Evolutionary conservation across 1,284 basidiomycete genomes (phyloP).

Genomic region (Agroathelia rolfsii): DNA sequence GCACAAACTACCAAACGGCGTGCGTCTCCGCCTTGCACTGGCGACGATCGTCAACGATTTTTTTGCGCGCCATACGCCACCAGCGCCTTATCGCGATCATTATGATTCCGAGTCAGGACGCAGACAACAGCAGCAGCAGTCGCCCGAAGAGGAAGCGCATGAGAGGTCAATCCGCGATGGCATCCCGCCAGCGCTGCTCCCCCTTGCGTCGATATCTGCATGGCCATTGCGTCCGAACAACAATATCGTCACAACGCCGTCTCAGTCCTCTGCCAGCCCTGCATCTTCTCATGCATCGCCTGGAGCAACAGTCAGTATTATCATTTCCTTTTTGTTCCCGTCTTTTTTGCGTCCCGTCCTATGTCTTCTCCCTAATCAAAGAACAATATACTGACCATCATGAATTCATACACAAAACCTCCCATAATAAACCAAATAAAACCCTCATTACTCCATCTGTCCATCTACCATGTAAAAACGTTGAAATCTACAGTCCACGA

Average conservation of each 20-base stretch:
- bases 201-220: slow-evolving; percentile 28
- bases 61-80: slow-evolving; percentile 59
- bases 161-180: too few relatives aligned
- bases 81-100: slow-evolving; percentile 38
- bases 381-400: too few relatives aligned
- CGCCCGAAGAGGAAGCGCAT: slow-evolving; percentile 12
- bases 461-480: too few relatives aligned
- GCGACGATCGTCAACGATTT: slow-evolving; percentile 69
- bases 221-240: too few relatives aligned
- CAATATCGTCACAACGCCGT: too few relatives aligned
- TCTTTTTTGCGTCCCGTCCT: not conserved
- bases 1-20: slow-evolving; percentile 69
- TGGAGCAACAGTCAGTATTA: too few relatives aligned
- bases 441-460: too few relatives aligned
- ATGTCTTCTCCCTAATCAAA: slow-evolving; percentile 12
- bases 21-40: slow-evolving; percentile 61
- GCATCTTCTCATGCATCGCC: too few relatives aligned
- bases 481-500: too few relatives aligned
- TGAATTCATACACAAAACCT: too few relatives aligned
- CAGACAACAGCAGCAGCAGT: slow-evolving; percentile 15
- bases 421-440: too few relatives aligned
- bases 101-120: slow-evolving; percentile 20
- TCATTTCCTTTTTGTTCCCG: slow-evolving; percentile 4
- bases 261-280: slow-evolving; percentile 6
- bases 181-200: slow-evolving; percentile 28